A percentile compares a stretch with the other conserved stretches of the same genome.
Conservation (phyloP, 1,139 yeast genomes). For the Nakaseomyces uthaithaninus region DNA sequence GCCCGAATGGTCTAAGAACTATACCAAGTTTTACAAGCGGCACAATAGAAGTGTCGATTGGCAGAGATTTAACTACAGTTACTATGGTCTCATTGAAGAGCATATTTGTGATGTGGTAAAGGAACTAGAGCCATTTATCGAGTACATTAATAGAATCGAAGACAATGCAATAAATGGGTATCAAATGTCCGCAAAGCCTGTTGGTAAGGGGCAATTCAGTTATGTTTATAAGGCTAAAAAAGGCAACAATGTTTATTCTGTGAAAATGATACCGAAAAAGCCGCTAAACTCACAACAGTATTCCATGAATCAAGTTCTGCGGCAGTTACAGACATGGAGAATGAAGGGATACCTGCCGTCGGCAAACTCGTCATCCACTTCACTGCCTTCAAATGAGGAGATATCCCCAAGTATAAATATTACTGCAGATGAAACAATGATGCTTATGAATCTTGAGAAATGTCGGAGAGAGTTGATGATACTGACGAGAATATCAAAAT, state of each 20-base stretch:
- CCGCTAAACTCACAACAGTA: constrained; percentile 22
- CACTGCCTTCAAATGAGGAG: constrained; percentile 5
- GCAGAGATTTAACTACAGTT: not conserved
- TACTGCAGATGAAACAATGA: constrained; percentile 22
- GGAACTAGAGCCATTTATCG: not conserved
- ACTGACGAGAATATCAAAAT: constrained; percentile 13
- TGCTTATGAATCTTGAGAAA: constrained; percentile 27
- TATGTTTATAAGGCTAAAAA: constrained; percentile 33
- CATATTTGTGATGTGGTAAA: constrained; percentile 2
- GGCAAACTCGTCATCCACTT: not conserved
- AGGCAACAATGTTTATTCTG: constrained; percentile 17
- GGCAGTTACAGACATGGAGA: constrained; percentile 24
- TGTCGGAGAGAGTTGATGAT: constrained; percentile 31
- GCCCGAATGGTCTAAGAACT: constrained; percentile 3
- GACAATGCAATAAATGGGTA: constrained; percentile 1
- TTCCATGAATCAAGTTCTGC: constrained; percentile 30
- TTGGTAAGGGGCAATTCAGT: constrained; percentile 41
- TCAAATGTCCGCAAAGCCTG: constrained; percentile 4
- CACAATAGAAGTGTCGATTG: not conserved
- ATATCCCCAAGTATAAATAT: constrained; percentile 6
- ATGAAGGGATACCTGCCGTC: constrained; percentile 12
- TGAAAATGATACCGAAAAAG: constrained; percentile 26
- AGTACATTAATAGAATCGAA: not conserved
- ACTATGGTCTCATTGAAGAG: constrained; percentile 4
- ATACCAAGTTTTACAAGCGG: not conserved